Evolutionary conservation across 2,329 filamentous ascomycete species (phyloP), one percentile per base, ranked within the genome.

Genomic region (Fusarium fujikuroi): DNA sequence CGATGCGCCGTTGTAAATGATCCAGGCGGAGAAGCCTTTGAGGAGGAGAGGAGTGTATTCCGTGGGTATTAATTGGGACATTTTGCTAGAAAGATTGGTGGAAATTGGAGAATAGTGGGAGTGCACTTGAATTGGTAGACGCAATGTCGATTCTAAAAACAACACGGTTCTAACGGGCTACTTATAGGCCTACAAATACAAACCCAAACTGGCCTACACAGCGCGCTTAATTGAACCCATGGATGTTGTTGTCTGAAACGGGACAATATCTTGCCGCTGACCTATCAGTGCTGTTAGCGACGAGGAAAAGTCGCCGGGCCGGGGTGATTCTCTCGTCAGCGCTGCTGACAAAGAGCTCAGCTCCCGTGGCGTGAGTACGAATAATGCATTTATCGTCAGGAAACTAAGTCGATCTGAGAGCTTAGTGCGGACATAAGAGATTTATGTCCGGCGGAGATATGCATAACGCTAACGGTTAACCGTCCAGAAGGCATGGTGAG

Each of bases 401-500:
- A 9, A 32, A 49, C 4, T 7, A 18, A n/a, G 43, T 3, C 3
- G 11, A 11, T 46, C 7, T 19, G 6, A 9, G 21, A 16, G 15
- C 28, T 32, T 8, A 34, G 10, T 14, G 21, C 47, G 30, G 30
- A 50, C 4, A 34, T 34, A 50, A 34, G 16, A 19, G 16, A 2
- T 0, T 15, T 34, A 34, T 50, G 16, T 34, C 47, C 47, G 8
- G 8, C 47, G 16, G 47, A 50, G 16, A 50, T 23, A 23, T 7
- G 8, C 11, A 7, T 2, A 50, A 34, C 15, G 12, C 46, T 2
- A 47, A 8, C 7, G 7, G 15, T 19, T 11, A 3, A 34, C 1
- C 0, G 15, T 15, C 0, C 2, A 14, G 1, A 7, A 18, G 30
- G 16, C 0, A 7, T 19, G 0, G 4, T 23, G 21, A 50, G 3